phyloP scores from a whole-genome alignment of 148 eudicot species.

The Rhododendron ovatum region DNA sequence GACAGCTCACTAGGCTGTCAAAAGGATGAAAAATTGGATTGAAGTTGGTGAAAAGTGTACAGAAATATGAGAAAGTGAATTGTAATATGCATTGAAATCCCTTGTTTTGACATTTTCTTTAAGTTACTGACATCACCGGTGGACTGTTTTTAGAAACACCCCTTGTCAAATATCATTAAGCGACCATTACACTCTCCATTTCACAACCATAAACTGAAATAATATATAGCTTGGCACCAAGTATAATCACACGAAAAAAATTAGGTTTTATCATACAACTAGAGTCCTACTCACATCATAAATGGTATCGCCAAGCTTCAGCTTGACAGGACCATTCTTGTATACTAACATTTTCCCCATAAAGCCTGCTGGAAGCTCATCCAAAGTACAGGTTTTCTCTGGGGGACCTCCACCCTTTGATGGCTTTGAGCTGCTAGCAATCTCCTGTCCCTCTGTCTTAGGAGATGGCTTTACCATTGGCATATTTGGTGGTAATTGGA shows the following conservation, averaged over 20 bases:
- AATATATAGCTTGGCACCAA: background rate
- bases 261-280: background rate
- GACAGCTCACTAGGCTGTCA: background rate
- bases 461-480: conserved; percentile 38
- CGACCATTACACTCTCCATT: background rate
- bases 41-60: background rate
- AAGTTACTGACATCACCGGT: background rate
- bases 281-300: conserved; percentile 40
- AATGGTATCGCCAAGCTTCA: conserved; percentile 53
- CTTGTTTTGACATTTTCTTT: background rate
- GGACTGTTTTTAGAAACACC: background rate
- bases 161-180: background rate
- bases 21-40: background rate
- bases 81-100: background rate
- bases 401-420: conserved; percentile 12
- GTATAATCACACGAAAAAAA: background rate
- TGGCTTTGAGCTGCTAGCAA: conserved; percentile 19
- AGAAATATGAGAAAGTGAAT: background rate
- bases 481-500: conserved; percentile 61
- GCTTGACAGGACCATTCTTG: conserved; percentile 44
- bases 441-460: conserved; percentile 20
- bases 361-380: conserved; percentile 36
- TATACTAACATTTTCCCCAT: conserved; percentile 50
- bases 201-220: background rate
- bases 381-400: conserved; percentile 25